A percentile compares a stretch with the other conserved stretches of the same genome.
Evolutionary conservation across 345 rosid genomes (phyloP).

Genomic region (Linum trigynum): DNA sequence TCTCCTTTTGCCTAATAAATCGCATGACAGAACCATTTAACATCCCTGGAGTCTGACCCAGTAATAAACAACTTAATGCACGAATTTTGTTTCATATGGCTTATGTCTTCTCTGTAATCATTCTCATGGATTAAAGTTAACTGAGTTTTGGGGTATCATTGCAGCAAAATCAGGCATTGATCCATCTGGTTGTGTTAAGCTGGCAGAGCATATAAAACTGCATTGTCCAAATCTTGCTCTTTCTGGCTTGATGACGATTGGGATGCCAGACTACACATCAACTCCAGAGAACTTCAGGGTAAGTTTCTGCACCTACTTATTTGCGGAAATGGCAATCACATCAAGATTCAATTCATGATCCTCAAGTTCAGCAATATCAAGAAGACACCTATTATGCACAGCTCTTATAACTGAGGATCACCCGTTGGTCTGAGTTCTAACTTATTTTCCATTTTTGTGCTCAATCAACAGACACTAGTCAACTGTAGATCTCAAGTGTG

Average conservation of each 20-base stretch:
- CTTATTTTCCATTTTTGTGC: not conserved
- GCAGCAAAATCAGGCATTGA: slow-evolving; percentile 86
- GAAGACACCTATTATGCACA: too few relatives aligned
- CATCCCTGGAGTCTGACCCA: not conserved
- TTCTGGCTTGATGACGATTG: slow-evolving; percentile 93
- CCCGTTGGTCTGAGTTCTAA: too few relatives aligned
- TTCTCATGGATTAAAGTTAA: not conserved
- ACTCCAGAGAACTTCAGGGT: slow-evolving; percentile 90
- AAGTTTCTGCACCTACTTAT: slow-evolving; percentile 9
- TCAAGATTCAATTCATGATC: not conserved
- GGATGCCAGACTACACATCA: slow-evolving; percentile 81
- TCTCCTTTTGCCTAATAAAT: too few relatives aligned
- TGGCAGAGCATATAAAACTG: slow-evolving; percentile 57
- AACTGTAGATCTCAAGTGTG: slow-evolving; percentile 70
- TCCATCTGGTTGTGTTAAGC: slow-evolving; percentile 60
- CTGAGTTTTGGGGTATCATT: slow-evolving; percentile 17
- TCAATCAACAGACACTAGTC: slow-evolving; percentile 40
- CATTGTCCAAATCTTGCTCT: slow-evolving; percentile 60
- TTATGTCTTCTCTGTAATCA: not conserved
- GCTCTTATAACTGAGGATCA: not conserved
- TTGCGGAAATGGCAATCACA: not conserved
- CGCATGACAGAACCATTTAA: not conserved
- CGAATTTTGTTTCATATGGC: not conserved
- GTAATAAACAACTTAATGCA: not conserved
- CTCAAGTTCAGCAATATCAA: not conserved